A percentile compares a stretch with the other conserved stretches of the same genome.
Evolutionary conservation across 352 stramenopile species (phyloP).

Genomic region (Phytopythium kandeliae): DNA sequence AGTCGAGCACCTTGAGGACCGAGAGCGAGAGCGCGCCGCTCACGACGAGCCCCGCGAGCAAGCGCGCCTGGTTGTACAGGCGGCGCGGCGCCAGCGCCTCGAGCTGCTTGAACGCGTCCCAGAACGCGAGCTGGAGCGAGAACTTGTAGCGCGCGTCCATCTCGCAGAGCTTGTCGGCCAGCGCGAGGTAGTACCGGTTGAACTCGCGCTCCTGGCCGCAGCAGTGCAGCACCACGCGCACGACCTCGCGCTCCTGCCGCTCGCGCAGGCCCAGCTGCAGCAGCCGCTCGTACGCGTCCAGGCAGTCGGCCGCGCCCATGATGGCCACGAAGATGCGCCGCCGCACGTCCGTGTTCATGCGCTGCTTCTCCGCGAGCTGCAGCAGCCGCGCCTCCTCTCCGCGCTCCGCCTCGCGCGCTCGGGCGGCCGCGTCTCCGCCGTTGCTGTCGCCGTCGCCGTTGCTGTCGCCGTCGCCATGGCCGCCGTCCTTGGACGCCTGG

Average conservation of each 20-base stretch:
- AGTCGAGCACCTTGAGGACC: slow-evolving; percentile 91
- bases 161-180: slow-evolving; percentile 92
- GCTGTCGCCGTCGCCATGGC: slow-evolving; percentile 14
- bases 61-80: slow-evolving; percentile 88
- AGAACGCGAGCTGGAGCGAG: slow-evolving; percentile 95
- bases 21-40: slow-evolving; percentile 67
- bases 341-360: slow-evolving; percentile 96
- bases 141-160: slow-evolving; percentile 95
- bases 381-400: slow-evolving; percentile 72
- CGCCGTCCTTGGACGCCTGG: slow-evolving; percentile 23
- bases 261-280: slow-evolving; percentile 87
- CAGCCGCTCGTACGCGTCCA: slow-evolving; percentile 96
- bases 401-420: slow-evolving; percentile 11
- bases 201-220: slow-evolving; percentile 82
- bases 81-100: slow-evolving; percentile 76
- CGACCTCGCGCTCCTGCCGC: slow-evolving; percentile 91
- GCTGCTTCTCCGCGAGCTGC: slow-evolving; percentile 91
- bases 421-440: no score
- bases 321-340: slow-evolving; percentile 96
- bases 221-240: slow-evolving; percentile 94
- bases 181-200: slow-evolving; percentile 95
- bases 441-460: slow-evolving; percentile 12
- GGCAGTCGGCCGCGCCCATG: slow-evolving; percentile 93
- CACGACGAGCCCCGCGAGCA: slow-evolving; percentile 73
- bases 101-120: slow-evolving; percentile 96